These are phyloP conservation scores for Tetracladium marchalianum DNA, from an alignment of 495 filamentous ascomycete genomes.

Conservation along the genomic window DNA sequence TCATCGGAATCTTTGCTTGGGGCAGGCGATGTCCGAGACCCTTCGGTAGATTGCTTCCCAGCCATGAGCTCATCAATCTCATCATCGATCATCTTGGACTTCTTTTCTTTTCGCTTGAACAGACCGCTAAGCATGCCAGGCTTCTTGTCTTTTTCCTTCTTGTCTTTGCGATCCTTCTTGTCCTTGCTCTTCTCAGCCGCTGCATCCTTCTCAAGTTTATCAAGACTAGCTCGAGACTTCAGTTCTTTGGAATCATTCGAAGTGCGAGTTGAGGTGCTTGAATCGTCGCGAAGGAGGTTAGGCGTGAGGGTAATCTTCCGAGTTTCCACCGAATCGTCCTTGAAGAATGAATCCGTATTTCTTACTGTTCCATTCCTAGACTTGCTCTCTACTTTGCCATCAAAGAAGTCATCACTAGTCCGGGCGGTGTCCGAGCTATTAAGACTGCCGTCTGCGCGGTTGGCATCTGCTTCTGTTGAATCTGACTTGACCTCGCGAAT, in stretches of 20 bases:
- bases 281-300: slow-evolving; percentile 84
- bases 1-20: slow-evolving; percentile 22
- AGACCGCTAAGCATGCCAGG: slow-evolving; percentile 83
- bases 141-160: slow-evolving; percentile 88
- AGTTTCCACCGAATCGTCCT: slow-evolving; percentile 87
- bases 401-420: slow-evolving; percentile 61
- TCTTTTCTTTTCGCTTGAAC: slow-evolving; percentile 94
- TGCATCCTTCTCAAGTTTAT: slow-evolving; percentile 45
- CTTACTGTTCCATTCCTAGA: slow-evolving; percentile 78
- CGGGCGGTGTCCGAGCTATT: slow-evolving; percentile 29
- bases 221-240: slow-evolving; percentile 37
- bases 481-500: slow-evolving; percentile 23
- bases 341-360: slow-evolving; percentile 93
- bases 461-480: slow-evolving; percentile 20
- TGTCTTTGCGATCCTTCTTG: slow-evolving; percentile 50
- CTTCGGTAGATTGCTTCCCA: slow-evolving; percentile 24
- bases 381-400: slow-evolving; percentile 45
- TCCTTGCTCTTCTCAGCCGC: slow-evolving; percentile 37
- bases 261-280: slow-evolving; percentile 39
- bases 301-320: slow-evolving; percentile 97
- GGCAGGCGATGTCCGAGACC: slow-evolving; percentile 12
- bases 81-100: slow-evolving; percentile 35
- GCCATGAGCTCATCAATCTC: slow-evolving; percentile 31
- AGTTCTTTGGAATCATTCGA: slow-evolving; percentile 58
- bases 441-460: slow-evolving; percentile 3